These are phyloP conservation scores for Umbelopsis ramanniana DNA, from an alignment of 192 early-diverging fungal species.

Conservation along the genomic window DNA sequence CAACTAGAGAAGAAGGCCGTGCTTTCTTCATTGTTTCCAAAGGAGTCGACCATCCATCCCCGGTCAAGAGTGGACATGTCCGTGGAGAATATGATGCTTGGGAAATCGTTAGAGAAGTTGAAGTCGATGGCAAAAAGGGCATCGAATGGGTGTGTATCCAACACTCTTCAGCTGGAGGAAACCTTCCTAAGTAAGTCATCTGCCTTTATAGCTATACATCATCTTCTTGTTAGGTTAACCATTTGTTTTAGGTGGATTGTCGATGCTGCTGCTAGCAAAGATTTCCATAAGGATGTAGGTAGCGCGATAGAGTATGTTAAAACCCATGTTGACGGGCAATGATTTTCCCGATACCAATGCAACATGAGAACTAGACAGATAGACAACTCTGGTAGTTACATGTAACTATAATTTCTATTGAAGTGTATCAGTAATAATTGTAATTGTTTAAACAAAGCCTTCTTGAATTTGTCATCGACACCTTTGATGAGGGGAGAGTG, in stretches of 20 bases:
- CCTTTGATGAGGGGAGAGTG: too few species aligned
- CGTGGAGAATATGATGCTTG: constrained; percentile 9
- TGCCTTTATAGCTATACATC: neutral
- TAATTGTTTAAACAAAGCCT: too few species aligned
- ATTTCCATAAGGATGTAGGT: neutral
- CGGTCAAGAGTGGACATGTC: constrained; percentile 5
- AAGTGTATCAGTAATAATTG: too few species aligned
- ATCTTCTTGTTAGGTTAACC: neutral
- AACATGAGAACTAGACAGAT: neutral
- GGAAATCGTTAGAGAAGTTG: neutral
- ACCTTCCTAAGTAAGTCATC: constrained; percentile 1
- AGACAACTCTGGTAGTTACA: too few species aligned
- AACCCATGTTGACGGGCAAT: neutral
- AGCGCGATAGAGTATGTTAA: neutral
- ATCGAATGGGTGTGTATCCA: constrained; percentile 26
- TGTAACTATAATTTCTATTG: too few species aligned
- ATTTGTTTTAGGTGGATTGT: constrained; percentile 9
- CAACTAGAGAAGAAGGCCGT: constrained; percentile 11
- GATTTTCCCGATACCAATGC: neutral
- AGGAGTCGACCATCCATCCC: neutral
- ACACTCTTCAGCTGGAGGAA: constrained; percentile 23
- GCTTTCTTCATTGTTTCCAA: constrained; percentile 14
- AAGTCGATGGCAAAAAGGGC: neutral
- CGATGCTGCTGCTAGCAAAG: constrained; percentile 2
- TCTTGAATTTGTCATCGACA: too few species aligned